phyloP scores from a whole-genome alignment of 1,139 yeast genomes.

The Candida tetrigidarum region DNA sequence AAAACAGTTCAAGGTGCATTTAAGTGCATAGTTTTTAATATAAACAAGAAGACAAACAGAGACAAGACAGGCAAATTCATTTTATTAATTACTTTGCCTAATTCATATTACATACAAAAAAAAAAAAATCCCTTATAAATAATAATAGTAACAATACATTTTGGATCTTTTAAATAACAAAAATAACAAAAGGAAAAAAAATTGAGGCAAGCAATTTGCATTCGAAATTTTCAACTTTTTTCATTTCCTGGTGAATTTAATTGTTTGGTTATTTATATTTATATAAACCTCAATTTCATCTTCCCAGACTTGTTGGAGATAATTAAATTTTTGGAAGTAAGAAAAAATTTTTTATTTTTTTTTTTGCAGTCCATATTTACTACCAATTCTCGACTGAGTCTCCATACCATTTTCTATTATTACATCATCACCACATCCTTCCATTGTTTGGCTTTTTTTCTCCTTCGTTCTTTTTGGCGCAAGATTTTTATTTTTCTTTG shows the following conservation, averaged over 20 bases:
- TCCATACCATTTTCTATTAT: too few species aligned
- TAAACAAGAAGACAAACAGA: neutral
- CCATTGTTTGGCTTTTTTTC: too few species aligned
- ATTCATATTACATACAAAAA: neutral
- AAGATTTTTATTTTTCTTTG: neutral
- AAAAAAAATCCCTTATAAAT: too few species aligned
- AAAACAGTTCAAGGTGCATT: conserved; percentile 2
- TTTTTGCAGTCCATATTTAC: too few species aligned
- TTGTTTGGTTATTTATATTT: neutral
- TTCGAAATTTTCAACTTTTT: neutral
- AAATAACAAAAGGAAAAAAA: neutral
- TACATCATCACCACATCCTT: too few species aligned
- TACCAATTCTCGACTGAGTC: too few species aligned
- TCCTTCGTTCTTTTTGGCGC: neutral
- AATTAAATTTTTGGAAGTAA: too few species aligned
- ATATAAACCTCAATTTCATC: neutral
- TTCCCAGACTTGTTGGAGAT: too few species aligned
- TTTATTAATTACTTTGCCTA: conserved; percentile 4
- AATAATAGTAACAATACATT: neutral
- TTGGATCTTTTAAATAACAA: conserved; percentile 1
- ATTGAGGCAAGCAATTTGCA: neutral
- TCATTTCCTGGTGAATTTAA: neutral
- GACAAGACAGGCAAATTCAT: neutral
- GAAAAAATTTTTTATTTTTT: too few species aligned
- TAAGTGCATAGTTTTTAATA: neutral